A percentile compares a stretch with the other conserved stretches of the same genome.
phyloP scores from a whole-genome alignment of 208 protist genomes.

The Herpetomonas samuelpessoai region DNA sequence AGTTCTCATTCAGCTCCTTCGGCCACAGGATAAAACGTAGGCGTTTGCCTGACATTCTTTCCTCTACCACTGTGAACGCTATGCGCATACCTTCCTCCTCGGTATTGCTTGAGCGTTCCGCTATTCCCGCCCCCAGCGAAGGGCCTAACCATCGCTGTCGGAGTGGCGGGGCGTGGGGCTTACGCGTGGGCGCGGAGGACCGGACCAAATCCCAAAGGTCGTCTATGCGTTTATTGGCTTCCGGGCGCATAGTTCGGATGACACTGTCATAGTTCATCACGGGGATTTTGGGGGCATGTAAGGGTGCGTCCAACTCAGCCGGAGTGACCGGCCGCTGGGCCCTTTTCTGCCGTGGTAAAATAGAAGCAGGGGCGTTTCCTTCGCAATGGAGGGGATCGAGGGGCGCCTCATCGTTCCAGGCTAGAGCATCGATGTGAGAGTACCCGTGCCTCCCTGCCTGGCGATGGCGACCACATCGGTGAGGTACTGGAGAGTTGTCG shows the following conservation, averaged over 20 bases:
- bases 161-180: background rate
- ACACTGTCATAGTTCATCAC: constrained; percentile 2
- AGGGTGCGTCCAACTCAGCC: background rate
- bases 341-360: constrained; percentile 5
- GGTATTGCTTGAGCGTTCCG: constrained; percentile 2
- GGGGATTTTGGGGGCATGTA: background rate
- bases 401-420: constrained; percentile 11
- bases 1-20: constrained; percentile 11
- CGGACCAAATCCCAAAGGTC: background rate
- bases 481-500: too few relatives aligned
- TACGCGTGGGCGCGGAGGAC: background rate
- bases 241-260: background rate
- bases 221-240: background rate
- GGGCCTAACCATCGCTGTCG: background rate
- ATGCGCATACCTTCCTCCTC: background rate
- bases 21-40: constrained; percentile 19
- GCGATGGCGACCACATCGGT: too few relatives aligned
- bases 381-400: too few relatives aligned
- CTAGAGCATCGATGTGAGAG: constrained; percentile 14
- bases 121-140: background rate
- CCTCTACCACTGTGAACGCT: constrained; percentile 15
- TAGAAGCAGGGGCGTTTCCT: too few relatives aligned
- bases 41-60: constrained; percentile 9
- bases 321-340: constrained; percentile 8
- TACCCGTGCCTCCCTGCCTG: constrained; percentile 11